These are phyloP conservation scores for Globisporangium carolinianum DNA, from an alignment of 352 stramenopile genomes.

Conservation along the genomic window DNA sequence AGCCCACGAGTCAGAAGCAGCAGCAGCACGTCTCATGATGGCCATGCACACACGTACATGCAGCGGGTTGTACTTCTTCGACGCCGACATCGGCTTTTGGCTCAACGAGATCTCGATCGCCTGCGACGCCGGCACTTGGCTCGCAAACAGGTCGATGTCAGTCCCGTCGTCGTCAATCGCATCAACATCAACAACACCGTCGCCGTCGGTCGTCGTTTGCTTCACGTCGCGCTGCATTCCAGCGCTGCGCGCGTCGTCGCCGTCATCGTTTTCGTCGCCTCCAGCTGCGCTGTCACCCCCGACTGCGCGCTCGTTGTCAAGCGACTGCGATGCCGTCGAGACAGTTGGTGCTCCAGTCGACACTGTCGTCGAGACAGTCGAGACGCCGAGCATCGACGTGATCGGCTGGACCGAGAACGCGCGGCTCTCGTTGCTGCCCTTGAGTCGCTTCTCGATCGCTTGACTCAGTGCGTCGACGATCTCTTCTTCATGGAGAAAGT, in stretches of 20 bases:
- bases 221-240: too few species aligned
- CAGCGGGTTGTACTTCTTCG: constrained; percentile 64
- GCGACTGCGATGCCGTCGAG: constrained; percentile 25
- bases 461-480: constrained; percentile 81
- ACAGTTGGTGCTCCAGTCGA: constrained; percentile 11
- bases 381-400: constrained; percentile 40
- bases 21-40: not conserved
- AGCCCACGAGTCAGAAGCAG: not conserved
- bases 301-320: constrained; percentile 17
- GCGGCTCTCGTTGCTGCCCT: constrained; percentile 86
- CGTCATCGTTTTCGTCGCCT: constrained; percentile 6
- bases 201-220: constrained; percentile 3
- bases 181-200: constrained; percentile 1
- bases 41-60: constrained; percentile 22
- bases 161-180: constrained; percentile 3
- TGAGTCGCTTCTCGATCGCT: constrained; percentile 73
- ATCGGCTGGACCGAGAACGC: constrained; percentile 89
- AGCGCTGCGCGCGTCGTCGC: not conserved
- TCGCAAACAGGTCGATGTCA: constrained; percentile 3
- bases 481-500: constrained; percentile 94
- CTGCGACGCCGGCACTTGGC: constrained; percentile 14
- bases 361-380: not conserved
- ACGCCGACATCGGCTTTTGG: constrained; percentile 41
- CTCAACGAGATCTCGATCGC: constrained; percentile 55
- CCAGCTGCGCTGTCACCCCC: constrained; percentile 21